Evolutionary conservation across 2,329 filamentous ascomycete genomes (phyloP).

Genomic region (Aspergillus arachidicola): DNA sequence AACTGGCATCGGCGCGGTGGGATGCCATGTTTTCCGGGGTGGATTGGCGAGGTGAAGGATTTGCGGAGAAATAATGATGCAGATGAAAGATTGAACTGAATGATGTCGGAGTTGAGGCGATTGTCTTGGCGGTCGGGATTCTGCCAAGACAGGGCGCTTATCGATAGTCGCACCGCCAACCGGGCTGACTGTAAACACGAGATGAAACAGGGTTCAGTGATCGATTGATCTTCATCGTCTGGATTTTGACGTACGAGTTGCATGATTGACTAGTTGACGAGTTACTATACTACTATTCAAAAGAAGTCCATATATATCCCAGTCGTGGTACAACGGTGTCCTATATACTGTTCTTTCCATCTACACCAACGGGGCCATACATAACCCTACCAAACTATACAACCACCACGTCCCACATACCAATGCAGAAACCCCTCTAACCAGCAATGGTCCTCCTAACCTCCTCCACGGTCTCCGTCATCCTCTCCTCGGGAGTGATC

Average conservation of each 20-base stretch:
- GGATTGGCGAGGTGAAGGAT: conserved; percentile 50
- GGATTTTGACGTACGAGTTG: background rate
- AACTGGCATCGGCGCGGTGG: conserved; percentile 76
- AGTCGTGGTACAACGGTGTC: background rate
- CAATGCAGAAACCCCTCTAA: conserved; percentile 6
- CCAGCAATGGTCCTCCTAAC: conserved; percentile 49
- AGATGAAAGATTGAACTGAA: background rate
- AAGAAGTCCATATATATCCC: background rate
- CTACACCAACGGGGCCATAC: background rate
- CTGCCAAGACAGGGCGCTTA: conserved; percentile 33
- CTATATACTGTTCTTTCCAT: background rate
- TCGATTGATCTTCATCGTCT: background rate
- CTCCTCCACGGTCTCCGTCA: conserved; percentile 47
- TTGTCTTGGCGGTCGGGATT: conserved; percentile 5
- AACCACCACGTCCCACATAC: conserved; percentile 11
- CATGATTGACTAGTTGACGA: background rate
- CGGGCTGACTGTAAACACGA: conserved; percentile 15
- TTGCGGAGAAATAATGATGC: conserved; percentile 11
- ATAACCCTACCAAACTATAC: background rate
- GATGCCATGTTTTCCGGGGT: conserved; percentile 42
- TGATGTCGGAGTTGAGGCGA: background rate
- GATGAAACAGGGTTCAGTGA: conserved; percentile 1
- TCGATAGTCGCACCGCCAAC: conserved; percentile 45
- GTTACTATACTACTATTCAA: too few relatives aligned
- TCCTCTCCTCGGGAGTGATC: conserved; percentile 56